phyloP scores from a whole-genome alignment of 352 stramenopile genomes.

The Pythium brachiatum region DNA sequence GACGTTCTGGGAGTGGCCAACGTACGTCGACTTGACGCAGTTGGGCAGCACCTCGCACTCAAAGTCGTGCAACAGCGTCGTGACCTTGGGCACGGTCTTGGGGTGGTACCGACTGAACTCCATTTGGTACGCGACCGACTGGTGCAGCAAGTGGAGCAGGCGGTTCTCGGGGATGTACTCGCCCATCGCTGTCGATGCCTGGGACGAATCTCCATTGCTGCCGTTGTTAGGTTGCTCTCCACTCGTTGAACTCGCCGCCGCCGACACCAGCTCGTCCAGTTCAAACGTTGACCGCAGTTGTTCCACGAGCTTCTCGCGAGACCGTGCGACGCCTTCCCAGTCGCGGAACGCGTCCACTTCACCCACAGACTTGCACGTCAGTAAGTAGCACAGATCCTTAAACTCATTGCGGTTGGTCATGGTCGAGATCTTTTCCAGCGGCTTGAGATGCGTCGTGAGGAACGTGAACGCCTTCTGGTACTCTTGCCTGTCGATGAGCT shows the following conservation, averaged over 20 bases:
- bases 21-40: slow-evolving; percentile 82
- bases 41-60: slow-evolving; percentile 86
- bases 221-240: slow-evolving; percentile 21
- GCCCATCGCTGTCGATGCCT: not conserved
- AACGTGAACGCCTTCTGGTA: slow-evolving; percentile 90
- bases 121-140: slow-evolving; percentile 89
- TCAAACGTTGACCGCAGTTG: slow-evolving; percentile 82
- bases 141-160: slow-evolving; percentile 77
- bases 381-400: slow-evolving; percentile 85
- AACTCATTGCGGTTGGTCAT: slow-evolving; percentile 83
- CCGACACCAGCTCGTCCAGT: slow-evolving; percentile 65
- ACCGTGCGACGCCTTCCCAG: slow-evolving; percentile 78
- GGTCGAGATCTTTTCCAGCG: slow-evolving; percentile 77
- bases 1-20: slow-evolving; percentile 84
- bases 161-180: slow-evolving; percentile 64
- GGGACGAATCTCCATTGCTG: not conserved
- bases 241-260: not conserved
- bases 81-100: slow-evolving; percentile 83
- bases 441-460: slow-evolving; percentile 86
- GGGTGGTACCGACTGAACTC: slow-evolving; percentile 88
- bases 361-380: slow-evolving; percentile 86
- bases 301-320: slow-evolving; percentile 82
- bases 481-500: slow-evolving; percentile 87
- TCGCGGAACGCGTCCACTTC: slow-evolving; percentile 82
- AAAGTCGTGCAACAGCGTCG: slow-evolving; percentile 81